Evolutionary conservation across 805 yeast genomes (phyloP), one percentile per base, ranked within the genome.

Genomic region (Spathaspora hagerdaliae): DNA sequence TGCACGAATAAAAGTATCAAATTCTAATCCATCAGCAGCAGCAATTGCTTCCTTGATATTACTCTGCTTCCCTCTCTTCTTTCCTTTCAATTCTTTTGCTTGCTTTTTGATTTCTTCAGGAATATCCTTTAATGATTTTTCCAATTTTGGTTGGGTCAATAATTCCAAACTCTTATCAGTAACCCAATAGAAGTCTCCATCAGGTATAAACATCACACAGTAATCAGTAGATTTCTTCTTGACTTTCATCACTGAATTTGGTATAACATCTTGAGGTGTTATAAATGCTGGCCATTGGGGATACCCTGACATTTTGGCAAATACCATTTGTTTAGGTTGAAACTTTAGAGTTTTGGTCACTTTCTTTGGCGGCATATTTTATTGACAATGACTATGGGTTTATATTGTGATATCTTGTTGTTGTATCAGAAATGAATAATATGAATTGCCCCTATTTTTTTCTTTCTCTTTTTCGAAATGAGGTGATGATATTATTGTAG

Each of bases 221-320:
- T 53, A 58, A 29, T 62, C 64, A 14, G 70, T 62, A 42, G 62
- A 53, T 39, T 67, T 65, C 58, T 64, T 65, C 54, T 69, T 63
- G 27, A 59, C 72, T 45, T 59, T 57, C 55, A 63, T 45, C 11
- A 71, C 69, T 26, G 61, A 58, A 2, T 57, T 51, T 1, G 76
- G 74, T 12, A 70, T 63, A 53, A 66, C 55, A 32, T 58, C 60
- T 15, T 53, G 50, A 2, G 78, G 77, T 71, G 65, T 67, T 42
- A 75, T 69, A 40, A 74, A 69, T 11, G 77, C 71, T 7, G 81
- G 81, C 81, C 81, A 75, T 12, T 72, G 68, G 1, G 76, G 74
- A 51, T 61, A 75, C 14, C 73, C 67, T 12, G 66, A 63, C 70
- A 73, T 67, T 47, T 72, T 73, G 40, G 77, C 73, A 45, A 73